phyloP scores from a whole-genome alignment of 2,329 filamentous ascomycete species.

The Diatrype stigma region DNA sequence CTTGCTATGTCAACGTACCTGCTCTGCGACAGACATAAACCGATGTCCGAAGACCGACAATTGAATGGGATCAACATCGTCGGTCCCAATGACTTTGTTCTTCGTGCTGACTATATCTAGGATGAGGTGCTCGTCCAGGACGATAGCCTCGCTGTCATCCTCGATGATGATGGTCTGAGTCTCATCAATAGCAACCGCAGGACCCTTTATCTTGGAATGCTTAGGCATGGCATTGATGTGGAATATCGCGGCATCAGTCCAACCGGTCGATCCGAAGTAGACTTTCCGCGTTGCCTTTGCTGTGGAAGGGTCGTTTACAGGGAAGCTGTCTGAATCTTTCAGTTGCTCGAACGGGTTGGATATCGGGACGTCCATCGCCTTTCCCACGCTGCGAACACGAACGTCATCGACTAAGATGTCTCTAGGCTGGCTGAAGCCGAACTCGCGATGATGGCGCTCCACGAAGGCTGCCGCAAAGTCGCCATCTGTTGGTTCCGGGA shows the following conservation, averaged over 20 bases:
- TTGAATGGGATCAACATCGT: conserved; percentile 66
- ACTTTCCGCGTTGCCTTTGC: conserved; percentile 17
- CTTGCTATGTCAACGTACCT: conserved; percentile 26
- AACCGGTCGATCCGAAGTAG: conserved; percentile 23
- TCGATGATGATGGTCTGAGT: conserved; percentile 74
- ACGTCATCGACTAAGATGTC: conserved; percentile 39
- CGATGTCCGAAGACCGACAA: conserved; percentile 74
- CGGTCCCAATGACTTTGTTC: not conserved
- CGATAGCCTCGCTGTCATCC: conserved; percentile 23
- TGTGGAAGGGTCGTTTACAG: too few relatives aligned
- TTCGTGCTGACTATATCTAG: conserved; percentile 25
- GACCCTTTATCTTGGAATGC: conserved; percentile 23
- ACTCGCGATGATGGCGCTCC: conserved; percentile 35
- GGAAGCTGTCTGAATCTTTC: too few relatives aligned
- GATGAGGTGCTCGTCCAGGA: conserved; percentile 31
- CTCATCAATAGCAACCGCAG: conserved; percentile 59
- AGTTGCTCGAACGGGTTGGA: too few relatives aligned
- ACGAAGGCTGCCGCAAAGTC: conserved; percentile 33
- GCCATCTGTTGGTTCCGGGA: conserved; percentile 24
- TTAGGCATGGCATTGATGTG: conserved; percentile 19
- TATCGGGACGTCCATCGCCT: too few relatives aligned
- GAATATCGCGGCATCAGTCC: conserved; percentile 24
- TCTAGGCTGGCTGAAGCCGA: conserved; percentile 35
- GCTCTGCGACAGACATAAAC: conserved; percentile 81
- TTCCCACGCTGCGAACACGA: conserved; percentile 28